Evolutionary conservation across 225 moss, liverwort and hornwort genomes (phyloP), one percentile per base, ranked within the genome.

Genomic region (Sphagnum contortum): DNA sequence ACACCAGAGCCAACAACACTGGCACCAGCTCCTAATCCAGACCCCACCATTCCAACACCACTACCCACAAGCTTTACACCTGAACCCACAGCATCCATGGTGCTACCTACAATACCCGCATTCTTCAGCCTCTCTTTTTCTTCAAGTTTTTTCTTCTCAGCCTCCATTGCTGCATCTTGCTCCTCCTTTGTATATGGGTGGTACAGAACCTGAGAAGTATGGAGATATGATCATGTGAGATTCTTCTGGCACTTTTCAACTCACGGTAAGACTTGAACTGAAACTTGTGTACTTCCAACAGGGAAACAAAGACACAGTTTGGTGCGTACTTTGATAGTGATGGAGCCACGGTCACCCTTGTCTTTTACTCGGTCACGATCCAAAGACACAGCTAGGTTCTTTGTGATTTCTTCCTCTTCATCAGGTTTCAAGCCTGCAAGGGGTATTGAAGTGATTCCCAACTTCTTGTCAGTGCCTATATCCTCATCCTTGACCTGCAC

Each of bases 401-500:
- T 66, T 48, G 78, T 81, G 12, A 78, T 65, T 62, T 72, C 74
- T 60, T 69, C 59, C 66, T 70, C 50, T 63, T 64, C 48, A 14
- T 92, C 92, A 53, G 88, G 77, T 69, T 74, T 70, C 74, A 96
- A 67, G 56, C 81, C 81, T 12, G 67, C 12, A 6, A 96, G 69
- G 56, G 92, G 60, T 54, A 87, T 66, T 11, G 87, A 29, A 47
- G 82, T 69, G 63, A 80, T 9, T 47, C 96, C 96, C 9, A 96
- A 85, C 47, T 76, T 67, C 70, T 89, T 96, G 60, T 92, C 92
- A 50, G 70, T 66, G 64, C 92, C 92, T 9, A 92, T 57, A 73
- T 98, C 83, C 61, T 91, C 77, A 74, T 98, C 96, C 70, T 89
- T 70, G 8, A 98, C 82, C 96, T 98, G 81, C 58, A 74, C 46